Conservation (phyloP, 148 eudicot species). For the Vaccinium corymbosum region DNA sequence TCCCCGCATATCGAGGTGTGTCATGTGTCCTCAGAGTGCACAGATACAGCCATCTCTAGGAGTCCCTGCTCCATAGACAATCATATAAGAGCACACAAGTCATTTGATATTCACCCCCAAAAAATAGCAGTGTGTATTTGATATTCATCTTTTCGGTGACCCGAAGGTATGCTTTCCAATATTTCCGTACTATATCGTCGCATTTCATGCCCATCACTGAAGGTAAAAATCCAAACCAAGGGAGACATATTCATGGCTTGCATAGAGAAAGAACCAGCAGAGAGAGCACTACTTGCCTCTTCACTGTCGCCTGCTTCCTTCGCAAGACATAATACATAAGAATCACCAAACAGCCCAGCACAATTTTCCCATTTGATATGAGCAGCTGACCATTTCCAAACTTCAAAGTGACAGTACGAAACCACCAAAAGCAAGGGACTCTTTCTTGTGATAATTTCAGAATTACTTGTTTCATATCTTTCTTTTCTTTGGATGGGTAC, state of each 20-base stretch:
- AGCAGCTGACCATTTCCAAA: conserved; percentile 36
- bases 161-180: background rate
- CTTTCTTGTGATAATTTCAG: conserved; percentile 36
- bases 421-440: conserved; percentile 39
- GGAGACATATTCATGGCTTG: background rate
- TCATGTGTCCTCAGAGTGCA: background rate
- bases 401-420: conserved; percentile 46
- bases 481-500: conserved; percentile 15
- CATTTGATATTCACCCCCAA: background rate
- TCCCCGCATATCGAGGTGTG: background rate
- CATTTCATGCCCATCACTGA: background rate
- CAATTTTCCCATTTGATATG: conserved; percentile 55
- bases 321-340: conserved; percentile 46
- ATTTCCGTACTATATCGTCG: background rate
- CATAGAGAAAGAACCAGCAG: background rate
- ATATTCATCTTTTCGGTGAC: background rate
- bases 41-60: background rate
- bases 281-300: conserved; percentile 40
- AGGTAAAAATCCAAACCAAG: background rate
- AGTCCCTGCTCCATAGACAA: background rate
- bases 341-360: conserved; percentile 49
- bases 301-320: conserved; percentile 55
- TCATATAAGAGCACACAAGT: background rate
- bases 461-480: conserved; percentile 31
- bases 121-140: background rate